These are phyloP conservation scores for Candida tammaniensis DNA, from an alignment of 805 yeast genomes.

Conservation along the genomic window DNA sequence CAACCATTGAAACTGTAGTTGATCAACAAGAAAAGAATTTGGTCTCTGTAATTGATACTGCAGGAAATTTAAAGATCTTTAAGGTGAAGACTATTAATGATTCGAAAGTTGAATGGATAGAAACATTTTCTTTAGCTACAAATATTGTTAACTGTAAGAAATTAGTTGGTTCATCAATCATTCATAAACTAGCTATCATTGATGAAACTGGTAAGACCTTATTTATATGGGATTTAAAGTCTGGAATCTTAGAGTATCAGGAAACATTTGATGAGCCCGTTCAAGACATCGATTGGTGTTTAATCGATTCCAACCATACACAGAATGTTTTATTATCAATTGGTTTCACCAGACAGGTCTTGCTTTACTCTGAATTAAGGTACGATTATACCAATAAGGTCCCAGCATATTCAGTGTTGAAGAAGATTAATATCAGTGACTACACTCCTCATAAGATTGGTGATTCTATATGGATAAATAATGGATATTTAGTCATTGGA, in stretches of 20 bases:
- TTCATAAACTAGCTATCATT: conserved; percentile 74
- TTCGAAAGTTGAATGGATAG: conserved; percentile 43
- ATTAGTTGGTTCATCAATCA: conserved; percentile 67
- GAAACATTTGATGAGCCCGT: conserved; percentile 44
- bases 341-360: conserved; percentile 64
- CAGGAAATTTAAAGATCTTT: conserved; percentile 25
- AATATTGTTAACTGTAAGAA: conserved; percentile 50
- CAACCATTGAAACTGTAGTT: conserved; percentile 41
- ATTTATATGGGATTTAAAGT: conserved; percentile 76
- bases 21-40: conserved; percentile 28
- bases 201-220: conserved; percentile 49
- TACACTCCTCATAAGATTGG: conserved; percentile 82
- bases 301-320: conserved; percentile 32
- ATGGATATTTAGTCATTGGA: conserved; percentile 78
- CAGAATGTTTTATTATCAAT: conserved; percentile 67
- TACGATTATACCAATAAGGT: conserved; percentile 82
- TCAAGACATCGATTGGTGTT: conserved; percentile 85
- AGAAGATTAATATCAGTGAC: conserved; percentile 64
- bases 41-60: conserved; percentile 54
- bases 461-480: conserved; percentile 82
- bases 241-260: conserved; percentile 64
- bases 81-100: conserved; percentile 11
- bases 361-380: conserved; percentile 76
- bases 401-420: conserved; percentile 75
- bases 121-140: conserved; percentile 50